Base-by-base conservation (phyloP, 78 protist genomes). In the Cavenderia fasciculata region DNA sequence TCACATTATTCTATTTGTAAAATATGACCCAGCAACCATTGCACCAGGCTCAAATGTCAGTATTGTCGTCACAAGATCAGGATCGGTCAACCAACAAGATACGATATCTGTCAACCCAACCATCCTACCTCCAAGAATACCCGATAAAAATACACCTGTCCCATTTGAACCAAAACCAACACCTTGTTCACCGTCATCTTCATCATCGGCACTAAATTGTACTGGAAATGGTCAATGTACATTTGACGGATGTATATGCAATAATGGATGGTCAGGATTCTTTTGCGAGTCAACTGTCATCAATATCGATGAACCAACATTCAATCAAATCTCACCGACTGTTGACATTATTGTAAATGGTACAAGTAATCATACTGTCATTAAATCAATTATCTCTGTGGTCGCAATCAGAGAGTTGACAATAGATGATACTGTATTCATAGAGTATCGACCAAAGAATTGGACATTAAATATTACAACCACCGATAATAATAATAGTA, bases 171-270 rank as follows among this genome's bases (percentile, higher is more conserved):
- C 72, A 63, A 43, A 43, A 3, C 72, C 72, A 34, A 43, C 72
- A 21, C 72, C 72, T 16, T 63, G 72, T 38, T 47, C 72, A 63
- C 41, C 41, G 6, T 7, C 10, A 57, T 36, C 63, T 27, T 29
- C 8, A n/a, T n/a, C n/a, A n/a, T n/a, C n/a, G n/a, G n/a, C n/a
- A n/a, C n/a, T n/a, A n/a, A n/a, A n/a, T 3, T 63, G 72, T 38
- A 40, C 51, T 40, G 14, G 21, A 8, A 16, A 63, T 38, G 72
- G 72, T 16, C 14, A 14, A 5, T 63, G 72, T 21, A 36, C 72
- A 36, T n/a, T 2, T 11, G 33, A 16, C 38, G 74, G 75, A 1
- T 78, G 88, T 54, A 40, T 6, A 7, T 78, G 88, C 38, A 29
- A 44, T 10, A 44, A 31, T 29, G 75, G 51, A 4, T 78, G 44